Evolutionary conservation across 139 green algal genomes (phyloP), one percentile per base, ranked within the genome.

Genomic region (Volvox reticuliferus): DNA sequence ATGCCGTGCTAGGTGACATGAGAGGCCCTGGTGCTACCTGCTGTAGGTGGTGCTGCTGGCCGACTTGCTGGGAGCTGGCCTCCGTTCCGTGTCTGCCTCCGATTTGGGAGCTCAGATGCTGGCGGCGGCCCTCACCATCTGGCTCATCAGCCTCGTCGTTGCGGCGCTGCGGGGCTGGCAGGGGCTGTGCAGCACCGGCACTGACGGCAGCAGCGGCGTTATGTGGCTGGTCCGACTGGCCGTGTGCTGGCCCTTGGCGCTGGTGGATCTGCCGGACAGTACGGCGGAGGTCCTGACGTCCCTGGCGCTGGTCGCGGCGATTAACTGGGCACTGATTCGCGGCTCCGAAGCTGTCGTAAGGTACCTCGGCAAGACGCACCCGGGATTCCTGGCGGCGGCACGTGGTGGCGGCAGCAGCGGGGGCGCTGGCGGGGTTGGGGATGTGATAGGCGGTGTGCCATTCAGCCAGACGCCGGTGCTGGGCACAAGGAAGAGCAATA

Each of bases 241-340:
- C 24, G 32, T 71, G 75, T 94, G 92, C 89, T 77, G 83, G 71
- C 92, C 92, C 61, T 61, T 94, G 55, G 79, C 36, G 32, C 81
- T 93, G 22, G 22, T 94, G n/a, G 89, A 94, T 62, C 12, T 94
- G 36, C 92, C 92, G 2, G 89, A 93, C 89, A 89, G 79, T 26
- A 86, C 90, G 14, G n/a, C 18, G 18, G 89, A 94, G 89, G 92
- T 94, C 62, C 80, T 94, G 63, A 37, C 78, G 24, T 83, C 92
- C 12, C 80, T 94, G 65, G 80, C 82, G 50, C 86, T 94, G 12
- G 89, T 94, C 61, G 86, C 89, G 13, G 76, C 22, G 28, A 84
- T 93, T 81, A 94, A 94, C 86, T 92, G 37, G 22, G 82, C 67
- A 0, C 55, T 94, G 37, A 92, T 94, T 16, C 35, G 67, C 1